A percentile compares a stretch with the other conserved stretches of the same genome.
These are phyloP conservation scores for Venturia effusa DNA, from an alignment of 2,329 filamentous ascomycete species.

Conservation along the genomic window DNA sequence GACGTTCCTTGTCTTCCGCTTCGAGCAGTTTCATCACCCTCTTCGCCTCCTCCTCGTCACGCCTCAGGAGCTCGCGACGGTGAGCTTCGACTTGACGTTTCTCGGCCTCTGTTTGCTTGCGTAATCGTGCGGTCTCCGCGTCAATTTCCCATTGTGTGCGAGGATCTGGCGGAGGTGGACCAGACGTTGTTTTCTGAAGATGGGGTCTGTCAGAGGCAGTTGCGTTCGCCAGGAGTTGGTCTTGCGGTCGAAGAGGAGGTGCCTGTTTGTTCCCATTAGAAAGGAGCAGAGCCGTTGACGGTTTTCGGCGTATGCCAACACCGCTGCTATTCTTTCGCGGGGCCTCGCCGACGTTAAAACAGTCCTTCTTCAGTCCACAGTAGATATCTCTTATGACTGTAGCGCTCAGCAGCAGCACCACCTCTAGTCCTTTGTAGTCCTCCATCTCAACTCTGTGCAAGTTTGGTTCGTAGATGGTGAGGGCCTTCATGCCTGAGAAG, in stretches of 20 bases:
- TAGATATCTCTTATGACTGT: constrained; percentile 52
- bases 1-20: constrained; percentile 52
- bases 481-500: constrained; percentile 62
- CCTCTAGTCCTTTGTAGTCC: constrained; percentile 84
- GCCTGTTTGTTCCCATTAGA: constrained; percentile 4
- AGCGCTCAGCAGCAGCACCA: constrained; percentile 56
- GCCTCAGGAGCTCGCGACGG: constrained; percentile 45
- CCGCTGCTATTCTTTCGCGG: constrained; percentile 27
- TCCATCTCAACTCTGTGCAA: constrained; percentile 83
- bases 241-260: background rate
- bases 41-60: constrained; percentile 47
- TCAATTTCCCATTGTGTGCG: constrained; percentile 42
- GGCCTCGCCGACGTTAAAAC: constrained; percentile 61
- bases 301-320: constrained; percentile 14
- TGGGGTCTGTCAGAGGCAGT: constrained; percentile 20
- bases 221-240: constrained; percentile 15
- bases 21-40: constrained; percentile 56
- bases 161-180: constrained; percentile 36
- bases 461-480: constrained; percentile 92
- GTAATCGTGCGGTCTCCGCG: constrained; percentile 37
- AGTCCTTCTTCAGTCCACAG: constrained; percentile 55
- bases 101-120: constrained; percentile 33
- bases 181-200: constrained; percentile 15
- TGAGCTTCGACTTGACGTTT: constrained; percentile 37
- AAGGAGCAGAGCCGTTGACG: constrained; percentile 1